Percentiles rank a stretch among this genome's conserved stretches.
Evolutionary conservation across 2,329 filamentous ascomycete species (phyloP).

Genomic region (Trichoderma sp.): DNA sequence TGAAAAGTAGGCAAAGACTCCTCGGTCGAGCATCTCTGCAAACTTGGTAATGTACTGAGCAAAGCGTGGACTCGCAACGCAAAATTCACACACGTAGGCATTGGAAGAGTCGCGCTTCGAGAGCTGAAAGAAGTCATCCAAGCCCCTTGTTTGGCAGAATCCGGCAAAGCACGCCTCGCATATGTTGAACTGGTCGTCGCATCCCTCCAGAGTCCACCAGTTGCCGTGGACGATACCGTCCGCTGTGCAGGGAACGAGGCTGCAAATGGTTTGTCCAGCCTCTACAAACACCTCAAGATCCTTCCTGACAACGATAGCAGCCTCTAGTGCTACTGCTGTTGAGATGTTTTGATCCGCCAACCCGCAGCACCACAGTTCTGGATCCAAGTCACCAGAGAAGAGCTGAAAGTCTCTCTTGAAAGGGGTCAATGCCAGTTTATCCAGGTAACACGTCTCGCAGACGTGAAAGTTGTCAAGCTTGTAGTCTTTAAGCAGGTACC

Average conservation of each 20-base stretch:
- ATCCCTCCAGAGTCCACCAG: constrained; percentile 38
- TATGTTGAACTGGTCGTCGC: constrained; percentile 31
- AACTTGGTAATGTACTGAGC: constrained; percentile 32
- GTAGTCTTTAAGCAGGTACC: constrained; percentile 31
- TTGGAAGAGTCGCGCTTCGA: constrained; percentile 26
- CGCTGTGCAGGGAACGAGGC: constrained; percentile 32
- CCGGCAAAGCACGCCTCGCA: constrained; percentile 41
- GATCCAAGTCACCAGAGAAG: neutral
- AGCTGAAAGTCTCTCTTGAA: constrained; percentile 36
- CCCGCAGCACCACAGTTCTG: constrained; percentile 32
- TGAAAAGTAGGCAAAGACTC: constrained; percentile 35
- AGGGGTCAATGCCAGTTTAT: constrained; percentile 35
- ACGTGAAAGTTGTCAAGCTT: constrained; percentile 32
- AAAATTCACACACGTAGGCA: constrained; percentile 37
- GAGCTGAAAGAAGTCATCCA: constrained; percentile 35
- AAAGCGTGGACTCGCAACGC: constrained; percentile 32
- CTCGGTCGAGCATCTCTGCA: constrained; percentile 36
- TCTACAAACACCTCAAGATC: constrained; percentile 35
- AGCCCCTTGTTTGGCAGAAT: constrained; percentile 32
- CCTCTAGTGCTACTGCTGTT: constrained; percentile 32
- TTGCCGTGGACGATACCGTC: constrained; percentile 36
- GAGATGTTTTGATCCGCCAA: constrained; percentile 30
- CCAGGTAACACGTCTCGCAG: constrained; percentile 41
- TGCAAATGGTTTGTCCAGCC: constrained; percentile 30
- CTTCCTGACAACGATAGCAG: constrained; percentile 27